These are phyloP conservation scores for Westerdykella ornata DNA, from an alignment of 2,329 filamentous ascomycete genomes.

Conservation along the genomic window DNA sequence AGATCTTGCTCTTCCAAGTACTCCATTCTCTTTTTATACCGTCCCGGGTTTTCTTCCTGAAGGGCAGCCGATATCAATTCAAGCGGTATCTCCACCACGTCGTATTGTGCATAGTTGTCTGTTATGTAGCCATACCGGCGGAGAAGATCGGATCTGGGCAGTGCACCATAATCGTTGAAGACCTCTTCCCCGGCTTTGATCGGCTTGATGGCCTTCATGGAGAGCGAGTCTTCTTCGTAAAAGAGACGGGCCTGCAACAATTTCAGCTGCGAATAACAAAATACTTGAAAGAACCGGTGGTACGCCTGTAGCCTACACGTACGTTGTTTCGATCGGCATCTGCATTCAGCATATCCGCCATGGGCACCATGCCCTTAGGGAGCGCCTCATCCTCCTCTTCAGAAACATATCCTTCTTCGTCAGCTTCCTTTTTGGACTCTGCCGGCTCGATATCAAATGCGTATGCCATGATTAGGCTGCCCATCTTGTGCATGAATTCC, in stretches of 20 bases:
- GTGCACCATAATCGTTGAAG: slow-evolving; percentile 81
- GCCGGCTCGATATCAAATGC: slow-evolving; percentile 70
- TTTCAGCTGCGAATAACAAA: background rate
- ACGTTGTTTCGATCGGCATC: slow-evolving; percentile 78
- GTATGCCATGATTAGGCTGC: slow-evolving; percentile 85
- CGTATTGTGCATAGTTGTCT: slow-evolving; percentile 65
- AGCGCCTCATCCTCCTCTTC: slow-evolving; percentile 45
- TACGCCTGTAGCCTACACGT: background rate
- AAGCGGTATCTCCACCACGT: slow-evolving; percentile 73
- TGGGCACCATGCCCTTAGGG: slow-evolving; percentile 78
- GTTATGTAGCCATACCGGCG: slow-evolving; percentile 86
- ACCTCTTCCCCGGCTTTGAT: slow-evolving; percentile 70
- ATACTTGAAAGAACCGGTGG: background rate
- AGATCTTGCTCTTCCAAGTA: slow-evolving; percentile 58
- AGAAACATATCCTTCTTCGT: slow-evolving; percentile 48
- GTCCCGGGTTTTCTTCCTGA: slow-evolving; percentile 38
- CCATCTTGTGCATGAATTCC: slow-evolving; percentile 67
- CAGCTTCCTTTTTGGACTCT: slow-evolving; percentile 45
- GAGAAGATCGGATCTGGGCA: slow-evolving; percentile 75
- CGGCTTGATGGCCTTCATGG: slow-evolving; percentile 63
- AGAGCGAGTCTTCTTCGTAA: slow-evolving; percentile 54
- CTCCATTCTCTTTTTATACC: slow-evolving; percentile 34
- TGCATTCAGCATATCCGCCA: slow-evolving; percentile 85
- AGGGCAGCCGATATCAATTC: slow-evolving; percentile 48
- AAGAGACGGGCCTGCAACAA: slow-evolving; percentile 49